A percentile compares a stretch with the other conserved stretches of the same genome.
Evolutionary conservation across 2,329 filamentous ascomycete species (phyloP).

Genomic region (Magnaporthiopsis incrustans): DNA sequence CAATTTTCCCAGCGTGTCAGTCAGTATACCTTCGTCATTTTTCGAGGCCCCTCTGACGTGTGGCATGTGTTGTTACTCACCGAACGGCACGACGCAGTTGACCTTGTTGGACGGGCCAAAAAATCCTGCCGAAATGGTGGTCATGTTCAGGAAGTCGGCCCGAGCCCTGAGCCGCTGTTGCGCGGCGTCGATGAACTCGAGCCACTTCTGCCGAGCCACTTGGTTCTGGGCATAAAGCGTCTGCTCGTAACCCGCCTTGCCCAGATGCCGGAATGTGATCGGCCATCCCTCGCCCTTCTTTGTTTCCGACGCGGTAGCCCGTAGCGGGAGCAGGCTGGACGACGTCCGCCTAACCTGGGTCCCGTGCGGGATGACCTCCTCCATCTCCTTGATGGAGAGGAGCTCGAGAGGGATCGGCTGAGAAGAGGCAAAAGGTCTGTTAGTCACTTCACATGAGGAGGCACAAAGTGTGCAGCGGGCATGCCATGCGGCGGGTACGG

Average conservation of each 20-base stretch:
- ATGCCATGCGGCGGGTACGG: not conserved
- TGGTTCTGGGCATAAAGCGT: slow-evolving; percentile 82
- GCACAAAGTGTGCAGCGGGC: not conserved
- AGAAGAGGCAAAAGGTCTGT: slow-evolving; percentile 6
- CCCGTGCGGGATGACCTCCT: slow-evolving; percentile 77
- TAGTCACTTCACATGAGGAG: slow-evolving; percentile 12
- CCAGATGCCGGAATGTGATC: slow-evolving; percentile 92
- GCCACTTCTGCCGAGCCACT: slow-evolving; percentile 88
- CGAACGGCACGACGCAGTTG: slow-evolving; percentile 89
- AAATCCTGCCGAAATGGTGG: slow-evolving; percentile 49
- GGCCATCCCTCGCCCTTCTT: slow-evolving; percentile 72
- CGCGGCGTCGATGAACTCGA: slow-evolving; percentile 87
- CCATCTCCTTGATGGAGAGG: slow-evolving; percentile 92
- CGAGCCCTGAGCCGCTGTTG: slow-evolving; percentile 81
- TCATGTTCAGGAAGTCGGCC: slow-evolving; percentile 83
- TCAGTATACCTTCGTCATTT: slow-evolving; percentile 9
- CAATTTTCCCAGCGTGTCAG: slow-evolving; percentile 6
- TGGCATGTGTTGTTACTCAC: slow-evolving; percentile 37
- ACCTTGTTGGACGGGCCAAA: slow-evolving; percentile 68
- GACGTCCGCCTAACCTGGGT: slow-evolving; percentile 81
- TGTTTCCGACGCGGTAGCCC: slow-evolving; percentile 40
- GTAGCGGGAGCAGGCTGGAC: slow-evolving; percentile 65
- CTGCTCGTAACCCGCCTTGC: slow-evolving; percentile 89
- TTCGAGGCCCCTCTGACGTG: not conserved
- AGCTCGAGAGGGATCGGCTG: slow-evolving; percentile 89